A percentile compares a stretch with the other conserved stretches of the same genome.
These are phyloP conservation scores for Ceratobasidium sp. DNA, from an alignment of 1,284 basidiomycete species.

Conservation along the genomic window DNA sequence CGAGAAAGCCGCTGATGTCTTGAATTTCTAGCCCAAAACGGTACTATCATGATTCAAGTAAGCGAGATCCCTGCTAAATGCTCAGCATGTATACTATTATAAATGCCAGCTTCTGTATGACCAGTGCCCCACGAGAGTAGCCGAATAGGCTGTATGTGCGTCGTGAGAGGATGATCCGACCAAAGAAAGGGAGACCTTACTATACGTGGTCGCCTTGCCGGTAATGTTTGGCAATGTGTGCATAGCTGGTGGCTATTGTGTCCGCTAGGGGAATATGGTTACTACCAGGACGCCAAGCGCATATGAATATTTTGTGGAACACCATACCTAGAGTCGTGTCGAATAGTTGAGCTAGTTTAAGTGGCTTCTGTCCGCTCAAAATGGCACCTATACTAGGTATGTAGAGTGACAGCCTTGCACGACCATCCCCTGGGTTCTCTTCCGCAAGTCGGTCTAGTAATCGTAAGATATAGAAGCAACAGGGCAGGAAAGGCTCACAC, in stretches of 20 bases:
- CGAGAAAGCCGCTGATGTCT: not conserved
- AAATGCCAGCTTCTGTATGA: slow-evolving; percentile 35
- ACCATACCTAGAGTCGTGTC: slow-evolving; percentile 8
- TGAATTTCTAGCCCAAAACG: slow-evolving; percentile 26
- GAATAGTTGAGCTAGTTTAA: not conserved
- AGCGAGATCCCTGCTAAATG: not conserved
- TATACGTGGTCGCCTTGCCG: slow-evolving; percentile 1
- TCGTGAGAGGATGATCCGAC: not conserved
- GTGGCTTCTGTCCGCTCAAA: not conserved
- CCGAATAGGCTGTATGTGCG: slow-evolving; percentile 9
- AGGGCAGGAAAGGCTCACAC: no score
- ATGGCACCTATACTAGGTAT: not conserved
- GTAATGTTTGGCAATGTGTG: not conserved
- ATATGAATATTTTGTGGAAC: not conserved
- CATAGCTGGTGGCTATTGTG: no score
- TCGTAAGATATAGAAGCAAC: no score
- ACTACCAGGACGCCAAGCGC: no score
- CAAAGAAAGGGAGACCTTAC: not conserved
- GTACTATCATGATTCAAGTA: not conserved
- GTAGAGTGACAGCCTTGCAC: not conserved
- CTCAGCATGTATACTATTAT: slow-evolving; percentile 26
- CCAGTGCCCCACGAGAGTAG: slow-evolving; percentile 37
- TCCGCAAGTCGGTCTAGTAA: not conserved
- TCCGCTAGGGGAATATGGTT: no score
- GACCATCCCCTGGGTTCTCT: not conserved